These are phyloP conservation scores for Termitomyces sp. DNA, from an alignment of 768 basidiomycete species.

Conservation along the genomic window DNA sequence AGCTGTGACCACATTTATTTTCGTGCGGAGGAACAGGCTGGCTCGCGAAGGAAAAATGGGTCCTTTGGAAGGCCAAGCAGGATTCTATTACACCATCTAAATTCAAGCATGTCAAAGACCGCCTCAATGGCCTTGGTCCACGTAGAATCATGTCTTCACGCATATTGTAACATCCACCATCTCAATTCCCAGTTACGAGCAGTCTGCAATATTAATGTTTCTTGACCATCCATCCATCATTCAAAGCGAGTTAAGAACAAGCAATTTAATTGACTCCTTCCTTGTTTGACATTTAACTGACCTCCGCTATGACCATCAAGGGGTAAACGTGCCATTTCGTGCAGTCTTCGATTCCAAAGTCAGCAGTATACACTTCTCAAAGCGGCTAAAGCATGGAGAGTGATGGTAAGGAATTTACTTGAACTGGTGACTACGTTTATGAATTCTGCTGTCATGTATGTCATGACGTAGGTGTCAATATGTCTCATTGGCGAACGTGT, in stretches of 20 bases:
- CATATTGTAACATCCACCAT: neutral
- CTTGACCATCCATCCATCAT: neutral
- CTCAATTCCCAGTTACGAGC: neutral
- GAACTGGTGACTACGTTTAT: too few species aligned
- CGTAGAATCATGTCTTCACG: neutral
- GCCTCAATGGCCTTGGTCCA: neutral
- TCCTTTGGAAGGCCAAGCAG: constrained; percentile 28
- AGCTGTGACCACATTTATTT: constrained; percentile 20
- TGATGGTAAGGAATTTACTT: too few species aligned
- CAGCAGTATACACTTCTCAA: too few species aligned
- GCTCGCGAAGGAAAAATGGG: constrained; percentile 25
- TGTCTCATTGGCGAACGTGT: neutral
- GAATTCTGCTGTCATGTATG: too few species aligned
- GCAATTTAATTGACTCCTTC: neutral
- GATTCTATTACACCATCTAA: constrained; percentile 37
- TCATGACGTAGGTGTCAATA: too few species aligned
- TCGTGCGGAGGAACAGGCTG: constrained; percentile 23
- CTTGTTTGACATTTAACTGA: too few species aligned
- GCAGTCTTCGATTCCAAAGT: too few species aligned
- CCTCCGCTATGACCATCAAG: too few species aligned
- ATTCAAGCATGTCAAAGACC: neutral
- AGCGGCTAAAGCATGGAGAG: too few species aligned
- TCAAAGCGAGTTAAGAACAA: neutral
- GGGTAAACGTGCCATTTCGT: too few species aligned
- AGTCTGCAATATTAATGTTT: neutral